Percentiles rank a stretch among this genome's conserved stretches.
phyloP scores from a whole-genome alignment of 192 early-diverging fungal species.

The Linderina pennispora region DNA sequence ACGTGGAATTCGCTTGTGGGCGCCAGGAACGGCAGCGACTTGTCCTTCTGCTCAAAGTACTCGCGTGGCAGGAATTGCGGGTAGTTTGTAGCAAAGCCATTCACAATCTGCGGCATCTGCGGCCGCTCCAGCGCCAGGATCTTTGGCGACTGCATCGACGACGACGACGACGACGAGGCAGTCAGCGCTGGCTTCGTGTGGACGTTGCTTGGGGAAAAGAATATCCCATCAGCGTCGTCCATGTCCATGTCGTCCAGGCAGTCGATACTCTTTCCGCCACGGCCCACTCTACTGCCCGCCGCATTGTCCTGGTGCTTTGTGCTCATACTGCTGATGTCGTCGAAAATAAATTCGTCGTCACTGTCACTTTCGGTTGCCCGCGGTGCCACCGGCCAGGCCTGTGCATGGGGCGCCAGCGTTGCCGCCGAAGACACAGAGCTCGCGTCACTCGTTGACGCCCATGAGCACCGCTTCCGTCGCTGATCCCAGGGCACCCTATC shows the following conservation, averaged over 20 bases:
- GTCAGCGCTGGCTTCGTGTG: too few species aligned
- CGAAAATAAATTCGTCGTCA: too few species aligned
- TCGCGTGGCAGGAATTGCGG: slow-evolving; percentile 36
- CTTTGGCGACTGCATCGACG: slow-evolving; percentile 16
- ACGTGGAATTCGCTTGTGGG: slow-evolving; percentile 24
- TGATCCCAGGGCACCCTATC: slow-evolving; percentile 6
- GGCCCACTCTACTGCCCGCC: too few species aligned
- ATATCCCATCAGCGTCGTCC: too few species aligned
- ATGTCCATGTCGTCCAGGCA: too few species aligned
- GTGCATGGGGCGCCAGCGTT: slow-evolving; percentile 19
- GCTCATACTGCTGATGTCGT: too few species aligned
- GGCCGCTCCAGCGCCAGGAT: slow-evolving; percentile 28
- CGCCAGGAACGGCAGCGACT: slow-evolving; percentile 30
- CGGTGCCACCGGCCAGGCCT: too few species aligned
- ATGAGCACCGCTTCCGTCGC: slow-evolving; percentile 14
- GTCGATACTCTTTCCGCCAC: too few species aligned
- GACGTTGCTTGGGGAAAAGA: too few species aligned
- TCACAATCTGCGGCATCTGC: slow-evolving; percentile 42
- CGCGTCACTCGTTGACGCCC: slow-evolving; percentile 17
- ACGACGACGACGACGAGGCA: too few species aligned
- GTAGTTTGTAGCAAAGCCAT: slow-evolving; percentile 44
- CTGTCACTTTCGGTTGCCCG: too few species aligned
- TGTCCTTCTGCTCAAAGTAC: slow-evolving; percentile 24
- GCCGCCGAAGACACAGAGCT: slow-evolving; percentile 33
- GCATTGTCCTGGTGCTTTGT: too few species aligned